phyloP scores from a whole-genome alignment of 2,329 filamentous ascomycete species.

The Penicillium hordei region DNA sequence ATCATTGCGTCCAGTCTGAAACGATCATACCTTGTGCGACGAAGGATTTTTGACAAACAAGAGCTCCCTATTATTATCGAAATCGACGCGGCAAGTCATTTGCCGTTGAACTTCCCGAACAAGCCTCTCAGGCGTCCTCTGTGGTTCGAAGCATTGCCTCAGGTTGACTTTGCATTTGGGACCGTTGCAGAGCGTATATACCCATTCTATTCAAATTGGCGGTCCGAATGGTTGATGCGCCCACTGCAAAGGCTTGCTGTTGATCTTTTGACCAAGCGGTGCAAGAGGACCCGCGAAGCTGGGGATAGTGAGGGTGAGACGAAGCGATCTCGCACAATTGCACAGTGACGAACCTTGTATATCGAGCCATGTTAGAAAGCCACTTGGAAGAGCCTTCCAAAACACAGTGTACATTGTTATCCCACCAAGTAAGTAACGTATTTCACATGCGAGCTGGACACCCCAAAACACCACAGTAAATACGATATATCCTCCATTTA shows the following conservation, averaged over 20 bases:
- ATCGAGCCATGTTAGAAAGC: too few species aligned
- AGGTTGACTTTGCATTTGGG: neutral
- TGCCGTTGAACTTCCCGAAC: neutral
- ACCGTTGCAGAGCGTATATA: neutral
- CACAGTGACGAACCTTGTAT: neutral
- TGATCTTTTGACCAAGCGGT: neutral
- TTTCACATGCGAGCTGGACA: too few species aligned
- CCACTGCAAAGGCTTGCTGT: neutral
- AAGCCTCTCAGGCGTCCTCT: neutral
- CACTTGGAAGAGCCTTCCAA: neutral
- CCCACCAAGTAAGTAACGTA: too few species aligned
- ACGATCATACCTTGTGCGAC: neutral
- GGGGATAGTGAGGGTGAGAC: neutral
- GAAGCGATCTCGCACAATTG: neutral
- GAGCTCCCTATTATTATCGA: neutral
- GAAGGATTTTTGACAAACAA: neutral
- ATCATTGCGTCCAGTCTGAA: too few species aligned
- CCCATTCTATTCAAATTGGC: neutral
- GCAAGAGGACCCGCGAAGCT: neutral
- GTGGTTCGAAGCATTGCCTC: neutral
- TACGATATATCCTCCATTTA: too few species aligned
- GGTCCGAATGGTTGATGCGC: neutral
- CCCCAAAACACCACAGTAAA: too few species aligned
- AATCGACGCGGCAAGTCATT: neutral
- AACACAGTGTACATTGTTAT: neutral